A percentile compares a stretch with the other conserved stretches of the same genome.
phyloP scores from a whole-genome alignment of 2,329 filamentous ascomycete genomes.

The Cladophialophora bantiana region DNA sequence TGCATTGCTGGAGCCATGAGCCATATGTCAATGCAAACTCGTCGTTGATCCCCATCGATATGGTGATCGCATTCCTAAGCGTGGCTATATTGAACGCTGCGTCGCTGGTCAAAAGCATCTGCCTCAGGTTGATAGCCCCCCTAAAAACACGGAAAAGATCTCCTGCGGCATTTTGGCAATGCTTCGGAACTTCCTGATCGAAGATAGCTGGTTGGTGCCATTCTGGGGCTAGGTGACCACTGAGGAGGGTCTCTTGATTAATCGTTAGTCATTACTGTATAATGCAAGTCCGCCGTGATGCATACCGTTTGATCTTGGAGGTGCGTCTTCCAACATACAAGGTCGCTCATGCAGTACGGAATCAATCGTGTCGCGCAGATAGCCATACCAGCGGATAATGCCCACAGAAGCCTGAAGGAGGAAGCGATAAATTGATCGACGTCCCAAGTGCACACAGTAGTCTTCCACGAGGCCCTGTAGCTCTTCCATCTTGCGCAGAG shows the following conservation, averaged over 20 bases:
- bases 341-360: conserved; percentile 22
- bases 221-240: conserved; percentile 3
- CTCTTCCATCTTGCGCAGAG: conserved; percentile 24
- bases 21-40: conserved; percentile 24
- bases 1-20: conserved; percentile 28
- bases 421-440: conserved; percentile 26
- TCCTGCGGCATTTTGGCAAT: conserved; percentile 27
- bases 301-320: conserved; percentile 23
- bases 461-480: conserved; percentile 20
- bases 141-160: conserved; percentile 31
- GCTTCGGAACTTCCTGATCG: conserved; percentile 22
- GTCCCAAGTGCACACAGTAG: conserved; percentile 19
- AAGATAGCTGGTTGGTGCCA: conserved; percentile 23
- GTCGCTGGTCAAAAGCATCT: conserved; percentile 4
- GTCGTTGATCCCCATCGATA: conserved; percentile 9
- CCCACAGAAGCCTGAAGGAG: conserved; percentile 27
- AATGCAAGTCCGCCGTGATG: not conserved
- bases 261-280: not conserved
- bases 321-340: conserved; percentile 26
- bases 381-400: conserved; percentile 29
- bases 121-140: conserved; percentile 15
- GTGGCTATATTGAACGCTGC: not conserved
- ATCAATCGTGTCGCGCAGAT: conserved; percentile 28
- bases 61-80: conserved; percentile 1
- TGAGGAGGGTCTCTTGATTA: conserved; percentile 7